Evolutionary conservation across 179 eudicot genomes (phyloP).

Genomic region (Patellifolia procumbens): DNA sequence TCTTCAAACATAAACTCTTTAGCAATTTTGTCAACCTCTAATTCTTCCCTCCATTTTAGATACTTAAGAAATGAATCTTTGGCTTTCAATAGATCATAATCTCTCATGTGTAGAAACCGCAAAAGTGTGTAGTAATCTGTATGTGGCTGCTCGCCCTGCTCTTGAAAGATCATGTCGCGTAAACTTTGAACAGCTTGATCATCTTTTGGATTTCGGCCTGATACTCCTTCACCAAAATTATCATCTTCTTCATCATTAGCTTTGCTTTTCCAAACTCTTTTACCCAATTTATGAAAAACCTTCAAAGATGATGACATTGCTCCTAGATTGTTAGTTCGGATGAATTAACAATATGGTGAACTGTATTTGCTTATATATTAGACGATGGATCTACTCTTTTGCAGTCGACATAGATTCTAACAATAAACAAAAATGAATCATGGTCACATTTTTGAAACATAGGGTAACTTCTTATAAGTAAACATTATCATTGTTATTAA

Average conservation of each 20-base stretch:
- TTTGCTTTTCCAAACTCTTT: constrained; percentile 31
- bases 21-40: constrained; percentile 43
- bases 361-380: too few relatives aligned
- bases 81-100: constrained; percentile 48
- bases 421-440: too few relatives aligned
- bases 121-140: constrained; percentile 47
- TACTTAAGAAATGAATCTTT: constrained; percentile 50
- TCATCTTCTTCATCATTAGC: constrained; percentile 18
- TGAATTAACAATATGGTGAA: too few relatives aligned
- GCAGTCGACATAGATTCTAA: too few relatives aligned
- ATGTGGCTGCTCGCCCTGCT: constrained; percentile 18
- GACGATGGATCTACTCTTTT: too few relatives aligned
- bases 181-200: constrained; percentile 44
- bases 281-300: constrained; percentile 27
- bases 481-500: neutral
- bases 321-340: too few relatives aligned
- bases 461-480: constrained; percentile 7
- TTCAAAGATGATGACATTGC: constrained; percentile 30
- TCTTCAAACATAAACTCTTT: constrained; percentile 55
- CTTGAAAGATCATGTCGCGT: constrained; percentile 44
- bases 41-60: constrained; percentile 60
- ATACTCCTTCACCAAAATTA: constrained; percentile 23
- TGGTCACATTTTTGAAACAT: neutral
- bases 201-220: constrained; percentile 37
- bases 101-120: constrained; percentile 56